Evolutionary conservation across 2,329 filamentous ascomycete species (phyloP).

Genomic region (Daldinia sp.): DNA sequence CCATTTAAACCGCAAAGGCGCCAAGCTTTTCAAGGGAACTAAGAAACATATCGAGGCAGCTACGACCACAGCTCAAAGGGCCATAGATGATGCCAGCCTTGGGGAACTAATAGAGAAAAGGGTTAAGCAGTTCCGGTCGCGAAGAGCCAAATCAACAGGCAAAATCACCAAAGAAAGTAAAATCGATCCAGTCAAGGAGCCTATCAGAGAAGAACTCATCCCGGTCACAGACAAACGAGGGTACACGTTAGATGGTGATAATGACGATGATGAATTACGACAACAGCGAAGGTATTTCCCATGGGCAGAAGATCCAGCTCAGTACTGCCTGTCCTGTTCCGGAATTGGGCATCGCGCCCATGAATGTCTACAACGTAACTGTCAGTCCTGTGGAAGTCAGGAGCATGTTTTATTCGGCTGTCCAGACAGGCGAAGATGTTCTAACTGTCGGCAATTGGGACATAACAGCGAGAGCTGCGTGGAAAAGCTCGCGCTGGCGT

Average conservation of each 20-base stretch:
- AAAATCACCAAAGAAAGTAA: not conserved
- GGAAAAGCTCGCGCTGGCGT: slow-evolving; percentile 62
- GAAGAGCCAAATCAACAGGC: slow-evolving; percentile 34
- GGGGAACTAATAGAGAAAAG: slow-evolving; percentile 27
- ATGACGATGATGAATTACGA: slow-evolving; percentile 47
- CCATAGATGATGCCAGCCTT: slow-evolving; percentile 26
- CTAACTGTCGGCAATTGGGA: slow-evolving; percentile 69
- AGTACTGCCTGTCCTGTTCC: slow-evolving; percentile 62
- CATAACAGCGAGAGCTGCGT: slow-evolving; percentile 62
- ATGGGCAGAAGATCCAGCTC: slow-evolving; percentile 52
- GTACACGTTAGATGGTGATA: slow-evolving; percentile 24
- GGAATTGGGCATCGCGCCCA: slow-evolving; percentile 55
- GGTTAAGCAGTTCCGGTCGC: slow-evolving; percentile 16
- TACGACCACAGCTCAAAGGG: slow-evolving; percentile 25
- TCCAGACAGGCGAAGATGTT: slow-evolving; percentile 59
- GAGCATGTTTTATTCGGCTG: slow-evolving; percentile 61
- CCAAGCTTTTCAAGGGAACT: slow-evolving; percentile 33
- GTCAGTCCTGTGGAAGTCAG: slow-evolving; percentile 56
- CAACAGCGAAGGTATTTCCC: slow-evolving; percentile 62
- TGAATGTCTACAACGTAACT: slow-evolving; percentile 56
- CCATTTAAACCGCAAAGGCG: slow-evolving; percentile 34
- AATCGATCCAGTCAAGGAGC: not conserved
- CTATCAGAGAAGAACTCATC: not conserved
- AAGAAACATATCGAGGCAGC: slow-evolving; percentile 28
- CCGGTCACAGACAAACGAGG: not conserved